phyloP scores from a whole-genome alignment of 1,284 basidiomycete species.

The Cystobasidium pallidum region DNA sequence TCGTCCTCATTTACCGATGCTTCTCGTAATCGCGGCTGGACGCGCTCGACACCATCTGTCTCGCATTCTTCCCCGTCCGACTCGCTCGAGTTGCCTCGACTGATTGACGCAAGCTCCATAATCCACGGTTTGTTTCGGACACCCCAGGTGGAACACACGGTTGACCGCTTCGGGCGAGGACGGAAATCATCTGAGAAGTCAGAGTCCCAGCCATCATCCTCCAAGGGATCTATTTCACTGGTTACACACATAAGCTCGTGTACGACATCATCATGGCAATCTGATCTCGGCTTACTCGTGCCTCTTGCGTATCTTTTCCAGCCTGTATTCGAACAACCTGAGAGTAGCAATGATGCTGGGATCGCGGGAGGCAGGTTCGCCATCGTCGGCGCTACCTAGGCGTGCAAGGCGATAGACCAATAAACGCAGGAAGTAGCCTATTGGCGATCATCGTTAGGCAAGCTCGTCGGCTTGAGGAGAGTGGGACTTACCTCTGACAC shows the following conservation, averaged over 20 bases:
- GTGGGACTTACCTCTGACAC: slow-evolving; percentile 58
- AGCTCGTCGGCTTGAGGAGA: background rate
- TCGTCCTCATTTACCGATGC: slow-evolving; percentile 45
- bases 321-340: slow-evolving; percentile 58
- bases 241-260: background rate
- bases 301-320: slow-evolving; percentile 60
- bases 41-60: slow-evolving; percentile 27
- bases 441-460: too few species aligned
- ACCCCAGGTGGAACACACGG: slow-evolving; percentile 55
- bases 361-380: slow-evolving; percentile 53
- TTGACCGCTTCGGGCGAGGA: slow-evolving; percentile 50
- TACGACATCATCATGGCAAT: background rate
- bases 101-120: slow-evolving; percentile 39
- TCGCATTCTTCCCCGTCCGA: slow-evolving; percentile 44
- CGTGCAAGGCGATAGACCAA: slow-evolving; percentile 62
- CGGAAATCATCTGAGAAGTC: slow-evolving; percentile 46
- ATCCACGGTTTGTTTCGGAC: slow-evolving; percentile 54
- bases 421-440: slow-evolving; percentile 53
- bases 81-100: slow-evolving; percentile 13
- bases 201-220: slow-evolving; percentile 46
- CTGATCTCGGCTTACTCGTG: slow-evolving; percentile 54
- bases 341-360: slow-evolving; percentile 58
- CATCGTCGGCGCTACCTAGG: slow-evolving; percentile 55
- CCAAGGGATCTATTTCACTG: slow-evolving; percentile 51
- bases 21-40: background rate